Base-by-base conservation (phyloP, 805 yeast species). In the Saccharomycopsis sp. region DNA sequence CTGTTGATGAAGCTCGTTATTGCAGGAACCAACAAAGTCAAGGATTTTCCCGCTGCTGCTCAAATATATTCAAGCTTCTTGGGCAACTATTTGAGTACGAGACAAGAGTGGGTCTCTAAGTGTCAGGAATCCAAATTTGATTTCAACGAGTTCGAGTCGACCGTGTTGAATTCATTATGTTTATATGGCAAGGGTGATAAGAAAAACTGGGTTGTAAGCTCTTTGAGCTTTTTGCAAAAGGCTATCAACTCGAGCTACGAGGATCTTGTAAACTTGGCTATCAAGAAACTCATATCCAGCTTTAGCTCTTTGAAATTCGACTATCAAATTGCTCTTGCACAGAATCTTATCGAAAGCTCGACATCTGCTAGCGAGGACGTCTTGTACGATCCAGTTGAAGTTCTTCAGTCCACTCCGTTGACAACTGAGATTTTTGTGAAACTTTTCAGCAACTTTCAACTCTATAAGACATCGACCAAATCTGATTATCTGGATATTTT, bases 261-360 rank as follows among this genome's bases (percentile, higher is more conserved):
- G 54, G 69, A 70, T 4, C 65, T 82, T 23, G 75, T 81, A 18
- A 79, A 71, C 47, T 67, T 75, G 1, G 83, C 85, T 1, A 76
- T 82, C 50, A 64, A 70, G 20, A 82, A 83, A 61, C 64, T 89
- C 20, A 67, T 76, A n/a, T 64, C 69, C n/a, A 71, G 87, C 8
- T 89, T 89, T 73, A 68, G 73, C 1, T 65, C 77, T 1, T 70
- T 91, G 64, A 83, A 83, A 57, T 66, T 70, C 34, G 89, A 86
- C 1, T 72, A 73, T 24, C 87, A 86, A 68, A 67, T 82, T 24
- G 76, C 73, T 34, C 67, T 94, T 20, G 78, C 85, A 50, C 79
- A 82, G 63, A 79, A 78, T 40, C 73, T 90, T 54, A 69, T 90
- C 7, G 87, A 85, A 21, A 65, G 67, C 50, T 78, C 84, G 1